phyloP scores from a whole-genome alignment of 2,329 filamentous ascomycete genomes.

The Septoria petroselini region DNA sequence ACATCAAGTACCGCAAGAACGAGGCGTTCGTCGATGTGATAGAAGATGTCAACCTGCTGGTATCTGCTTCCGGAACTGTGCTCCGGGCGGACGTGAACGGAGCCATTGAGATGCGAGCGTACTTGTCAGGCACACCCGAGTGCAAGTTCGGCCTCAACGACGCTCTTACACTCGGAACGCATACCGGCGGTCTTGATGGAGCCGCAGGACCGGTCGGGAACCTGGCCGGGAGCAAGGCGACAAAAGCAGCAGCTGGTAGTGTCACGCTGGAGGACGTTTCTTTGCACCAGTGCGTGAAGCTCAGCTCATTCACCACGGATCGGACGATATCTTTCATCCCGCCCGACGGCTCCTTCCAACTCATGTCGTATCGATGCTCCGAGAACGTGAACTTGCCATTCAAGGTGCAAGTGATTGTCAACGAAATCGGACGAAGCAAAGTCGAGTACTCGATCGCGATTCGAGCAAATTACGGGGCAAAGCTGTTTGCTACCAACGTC shows the following conservation, averaged over 20 bases:
- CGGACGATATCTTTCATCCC: conserved; percentile 96
- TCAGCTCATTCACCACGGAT: conserved; percentile 94
- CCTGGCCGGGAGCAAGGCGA: conserved; percentile 77
- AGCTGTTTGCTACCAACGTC: conserved; percentile 96
- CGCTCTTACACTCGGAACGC: conserved; percentile 77
- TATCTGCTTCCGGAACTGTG: conserved; percentile 96
- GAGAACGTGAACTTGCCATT: conserved; percentile 99
- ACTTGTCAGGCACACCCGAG: conserved; percentile 91
- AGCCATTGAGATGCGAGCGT: conserved; percentile 97
- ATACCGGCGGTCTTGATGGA: conserved; percentile 28
- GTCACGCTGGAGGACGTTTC: conserved; percentile 97
- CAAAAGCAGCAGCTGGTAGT: conserved; percentile 89
- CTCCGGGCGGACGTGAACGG: conserved; percentile 94
- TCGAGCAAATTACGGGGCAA: conserved; percentile 92
- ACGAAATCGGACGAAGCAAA: conserved; percentile 93
- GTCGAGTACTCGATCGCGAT: conserved; percentile 98
- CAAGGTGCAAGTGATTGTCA: conserved; percentile 98
- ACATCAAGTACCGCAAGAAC: conserved; percentile 99
- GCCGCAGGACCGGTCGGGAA: conserved; percentile 72
- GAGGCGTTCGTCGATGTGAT: conserved; percentile 99
- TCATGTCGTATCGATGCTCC: conserved; percentile 97
- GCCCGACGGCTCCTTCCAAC: conserved; percentile 94
- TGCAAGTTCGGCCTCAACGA: conserved; percentile 99
- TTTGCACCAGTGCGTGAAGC: conserved; percentile 97
- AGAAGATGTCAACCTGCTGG: conserved; percentile 96